Evolutionary conservation across 768 basidiomycete species (phyloP), one percentile per base, ranked within the genome.

Genomic region (Russula olivacea): DNA sequence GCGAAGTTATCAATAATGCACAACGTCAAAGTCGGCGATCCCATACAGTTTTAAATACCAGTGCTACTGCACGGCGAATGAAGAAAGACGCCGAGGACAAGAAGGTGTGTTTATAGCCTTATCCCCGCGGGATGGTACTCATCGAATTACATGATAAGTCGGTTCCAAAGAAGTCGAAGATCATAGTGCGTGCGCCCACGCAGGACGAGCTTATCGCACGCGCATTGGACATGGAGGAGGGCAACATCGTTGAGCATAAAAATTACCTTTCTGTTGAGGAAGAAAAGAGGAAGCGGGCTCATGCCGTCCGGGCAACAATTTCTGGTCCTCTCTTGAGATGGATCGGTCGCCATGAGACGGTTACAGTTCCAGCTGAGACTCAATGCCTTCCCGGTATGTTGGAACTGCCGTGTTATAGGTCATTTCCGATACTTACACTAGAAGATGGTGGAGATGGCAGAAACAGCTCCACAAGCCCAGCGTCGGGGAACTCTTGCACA

Each of bases 201-300:
- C 93, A 95, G 69, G 88, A 83, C n/a, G 89, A 94, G 68, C 81
- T 94, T 9, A 88, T 95, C 61, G 85, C 84, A 2, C 83, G 83
- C 8, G 93, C 93, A 0, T 81, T 94, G 19, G 89, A 93, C 68
- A 91, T 86, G 57, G 93, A 94, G 72, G 92, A 93, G 72, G 85
- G 87, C 0, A 95, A 95, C 71, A 84, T 87, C 23, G 78, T 79
- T 6, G 86, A 91, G 52, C 89, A 94, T 66, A 78, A 82, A 40
- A 83, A 92, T 68, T 94, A 93, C 70, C 82, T 94, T 32, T 81
- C 79, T 55, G 74, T 84, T 2, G 93, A 95, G 68, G 91, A 91
- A 69, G 90, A 91, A 74, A 91, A 89, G 67, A 83, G 91, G 9
- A 84, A 82, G 69, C 83, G 83, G 36, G 86, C 82, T 28, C 75